These are phyloP conservation scores for rapeseed (Brassica napus) DNA, from an alignment of 345 rosid genomes.

Conservation along the genomic window DNA sequence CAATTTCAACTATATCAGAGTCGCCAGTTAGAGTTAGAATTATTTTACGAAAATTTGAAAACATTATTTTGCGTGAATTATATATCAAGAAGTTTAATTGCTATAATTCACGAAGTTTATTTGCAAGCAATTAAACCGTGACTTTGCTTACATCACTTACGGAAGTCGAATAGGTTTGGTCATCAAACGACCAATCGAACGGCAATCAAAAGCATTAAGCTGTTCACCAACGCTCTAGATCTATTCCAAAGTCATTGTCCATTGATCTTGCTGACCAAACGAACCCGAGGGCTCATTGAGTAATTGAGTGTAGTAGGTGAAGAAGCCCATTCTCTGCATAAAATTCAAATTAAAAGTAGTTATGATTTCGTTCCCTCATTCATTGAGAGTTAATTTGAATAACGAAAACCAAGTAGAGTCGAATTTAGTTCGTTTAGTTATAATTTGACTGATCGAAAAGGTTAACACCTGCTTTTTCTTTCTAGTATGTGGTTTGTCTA, in stretches of 20 bases:
- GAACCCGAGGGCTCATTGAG: constrained; percentile 22
- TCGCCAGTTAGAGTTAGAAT: not conserved
- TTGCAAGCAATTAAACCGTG: not conserved
- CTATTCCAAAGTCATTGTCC: constrained; percentile 15
- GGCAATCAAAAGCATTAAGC: not conserved
- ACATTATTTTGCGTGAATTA: not conserved
- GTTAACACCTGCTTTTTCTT: not conserved
- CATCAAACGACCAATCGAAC: not conserved
- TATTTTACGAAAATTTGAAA: not conserved
- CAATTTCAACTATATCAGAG: not conserved
- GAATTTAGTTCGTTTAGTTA: not conserved
- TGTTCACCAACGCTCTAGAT: constrained; percentile 24
- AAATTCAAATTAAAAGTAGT: too few relatives aligned
- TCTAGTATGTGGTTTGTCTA: not conserved
- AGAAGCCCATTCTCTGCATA: not conserved
- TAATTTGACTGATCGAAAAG: not conserved
- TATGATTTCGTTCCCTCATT: not conserved
- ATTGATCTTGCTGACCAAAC: constrained; percentile 30
- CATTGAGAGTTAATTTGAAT: not conserved
- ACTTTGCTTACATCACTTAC: not conserved
- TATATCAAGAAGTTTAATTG: too few relatives aligned
- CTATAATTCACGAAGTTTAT: not conserved
- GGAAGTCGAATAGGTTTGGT: not conserved
- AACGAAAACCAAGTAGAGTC: not conserved
- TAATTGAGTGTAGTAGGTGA: constrained; percentile 38